Conservation (phyloP, 768 basidiomycete genomes). For the Tulasnella calospora region DNA sequence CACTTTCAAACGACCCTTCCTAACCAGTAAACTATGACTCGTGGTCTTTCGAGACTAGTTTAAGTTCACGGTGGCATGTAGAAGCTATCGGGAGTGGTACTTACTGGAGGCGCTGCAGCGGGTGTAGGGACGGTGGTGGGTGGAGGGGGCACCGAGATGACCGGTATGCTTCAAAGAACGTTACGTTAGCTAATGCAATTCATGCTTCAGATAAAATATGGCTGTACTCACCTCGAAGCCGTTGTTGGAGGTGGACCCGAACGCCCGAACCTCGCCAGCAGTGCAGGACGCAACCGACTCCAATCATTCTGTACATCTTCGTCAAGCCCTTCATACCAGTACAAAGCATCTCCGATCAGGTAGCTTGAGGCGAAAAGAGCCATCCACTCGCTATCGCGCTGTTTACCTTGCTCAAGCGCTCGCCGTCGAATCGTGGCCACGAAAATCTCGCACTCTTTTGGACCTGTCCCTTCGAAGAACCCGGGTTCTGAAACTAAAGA, state of each 20-base stretch:
- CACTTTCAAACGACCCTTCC: background rate
- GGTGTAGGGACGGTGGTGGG: background rate
- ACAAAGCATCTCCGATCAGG: background rate
- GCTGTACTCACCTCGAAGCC: background rate
- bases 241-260: background rate
- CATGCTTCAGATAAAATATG: too few relatives aligned
- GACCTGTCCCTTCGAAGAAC: background rate
- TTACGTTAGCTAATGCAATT: rapidly evolving
- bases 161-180: background rate
- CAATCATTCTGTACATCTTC: background rate
- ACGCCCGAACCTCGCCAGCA: background rate
- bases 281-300: background rate
- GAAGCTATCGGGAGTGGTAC: background rate
- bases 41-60: background rate
- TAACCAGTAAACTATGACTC: background rate
- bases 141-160: background rate
- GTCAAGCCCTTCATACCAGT: conserved; percentile 8
- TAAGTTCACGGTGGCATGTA: background rate
- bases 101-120: background rate
- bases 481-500: background rate
- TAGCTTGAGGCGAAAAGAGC: background rate
- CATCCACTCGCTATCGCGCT: background rate
- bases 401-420: background rate
- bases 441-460: background rate
- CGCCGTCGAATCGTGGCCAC: background rate